These are phyloP conservation scores for Chrysanthemum makinoi DNA, from an alignment of 129 eudicot species.

Conservation along the genomic window DNA sequence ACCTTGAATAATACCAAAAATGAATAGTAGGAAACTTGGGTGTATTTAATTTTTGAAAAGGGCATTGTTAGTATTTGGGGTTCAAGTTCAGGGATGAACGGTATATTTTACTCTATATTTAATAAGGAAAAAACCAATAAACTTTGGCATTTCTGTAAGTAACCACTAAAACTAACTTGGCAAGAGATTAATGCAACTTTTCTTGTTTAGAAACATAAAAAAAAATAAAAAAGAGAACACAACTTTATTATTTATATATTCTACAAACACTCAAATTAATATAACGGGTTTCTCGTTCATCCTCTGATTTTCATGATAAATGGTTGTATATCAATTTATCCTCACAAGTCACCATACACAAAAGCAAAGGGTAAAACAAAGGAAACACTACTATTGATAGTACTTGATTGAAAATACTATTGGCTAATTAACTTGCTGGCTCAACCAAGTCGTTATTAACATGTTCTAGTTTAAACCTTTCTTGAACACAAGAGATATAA, in stretches of 20 bases:
- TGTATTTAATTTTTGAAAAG: too few relatives aligned
- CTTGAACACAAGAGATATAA: conserved; percentile 72
- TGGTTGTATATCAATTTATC: not conserved
- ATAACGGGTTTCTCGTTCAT: not conserved
- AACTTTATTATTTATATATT: conserved; percentile 6
- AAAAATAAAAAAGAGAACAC: not conserved
- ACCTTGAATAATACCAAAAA: too few relatives aligned
- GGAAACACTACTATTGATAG: conserved; percentile 7
- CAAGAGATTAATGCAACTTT: too few relatives aligned
- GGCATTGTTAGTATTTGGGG: too few relatives aligned
- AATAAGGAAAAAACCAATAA: too few relatives aligned
- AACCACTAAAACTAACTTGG: too few relatives aligned
- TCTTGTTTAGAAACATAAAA: too few relatives aligned
- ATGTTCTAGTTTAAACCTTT: conserved; percentile 61
- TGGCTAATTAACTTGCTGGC: conserved; percentile 22
- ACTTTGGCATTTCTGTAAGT: too few relatives aligned
- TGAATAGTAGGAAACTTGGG: too few relatives aligned
- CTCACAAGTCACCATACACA: conserved; percentile 17
- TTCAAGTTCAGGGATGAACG: too few relatives aligned
- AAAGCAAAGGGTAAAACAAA: conserved; percentile 1
- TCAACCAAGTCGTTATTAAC: conserved; percentile 28
- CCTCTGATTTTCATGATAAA: conserved; percentile 3
- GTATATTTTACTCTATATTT: too few relatives aligned
- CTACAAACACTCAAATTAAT: not conserved
- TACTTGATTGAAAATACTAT: not conserved